Evolutionary conservation across 1,284 basidiomycete species (phyloP), one percentile per base, ranked within the genome.

Genomic region (Moesziomyces aphidis): DNA sequence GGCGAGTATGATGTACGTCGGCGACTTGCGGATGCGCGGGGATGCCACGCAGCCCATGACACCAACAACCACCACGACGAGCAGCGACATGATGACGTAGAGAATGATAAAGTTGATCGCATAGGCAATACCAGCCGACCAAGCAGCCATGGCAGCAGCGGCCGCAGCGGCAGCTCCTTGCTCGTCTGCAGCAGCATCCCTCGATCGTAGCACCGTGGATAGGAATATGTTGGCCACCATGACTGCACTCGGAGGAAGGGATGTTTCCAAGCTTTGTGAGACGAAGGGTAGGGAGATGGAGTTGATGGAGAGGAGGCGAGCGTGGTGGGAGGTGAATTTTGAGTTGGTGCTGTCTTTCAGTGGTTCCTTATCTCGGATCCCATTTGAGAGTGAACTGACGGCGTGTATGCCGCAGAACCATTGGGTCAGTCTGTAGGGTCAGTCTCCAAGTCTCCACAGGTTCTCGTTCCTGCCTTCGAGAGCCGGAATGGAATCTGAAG

Each of bases 101-200:
- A 68, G 59, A 3, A 61, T 49, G 51, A 68, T 61, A 21, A 57
- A 68, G 50, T 61, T 61, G 65, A 68, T 68, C n/a, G 65, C 65
- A n/a, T 61, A 68, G 46, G 55, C 59, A 47, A 61, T 61, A 3
- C 59, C 59, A n/a, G 59, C 65, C n/a, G 60, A 61, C 55, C 59
- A 68, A 9, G 65, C 59, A 3, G 59, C 59, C 59, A 68, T 68
- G 17, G 64, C 64, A 17, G 64, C 58, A 2, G 52, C 58, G 13
- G 64, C 58, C 1, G 52, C 58, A 15, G 59, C 54, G 2, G 65
- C 64, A 19, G 57, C 58, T n/a, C 56, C 55, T 24, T 63, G 54
- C 6, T 56, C 62, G 8, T 36, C 34, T 22, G 50, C 49, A 11
- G 52, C 62, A 2, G 17, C 39, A 15, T 42, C 39, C 6, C 39